Base-by-base conservation (phyloP, 2,329 filamentous ascomycete genomes). In the Verruconis gallopava region DNA sequence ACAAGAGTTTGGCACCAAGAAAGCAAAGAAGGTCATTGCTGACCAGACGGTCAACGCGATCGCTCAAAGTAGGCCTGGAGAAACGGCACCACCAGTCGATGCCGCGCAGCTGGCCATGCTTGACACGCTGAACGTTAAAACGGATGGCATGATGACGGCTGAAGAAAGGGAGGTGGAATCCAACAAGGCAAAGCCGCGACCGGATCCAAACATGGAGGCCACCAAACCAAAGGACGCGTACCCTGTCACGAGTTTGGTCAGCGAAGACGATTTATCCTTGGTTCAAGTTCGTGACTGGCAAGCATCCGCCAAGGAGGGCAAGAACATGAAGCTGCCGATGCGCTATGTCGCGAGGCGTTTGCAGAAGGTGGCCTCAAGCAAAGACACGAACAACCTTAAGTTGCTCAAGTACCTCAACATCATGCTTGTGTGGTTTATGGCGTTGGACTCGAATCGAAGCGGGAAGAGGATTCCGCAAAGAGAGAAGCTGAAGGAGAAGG, bases 1-100 rank as follows among this genome's bases (percentile, higher is more conserved):
- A 32, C 72, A 82, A 51, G 77, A 80, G 21, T 93, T 93, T 53
- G 85, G 85, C 57, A 89, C 83, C 19, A 86, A 84, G 66, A 89
- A 88, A 62, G 81, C 84, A 17, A 81, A 79, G 68, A 89, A 88
- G 63, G 80, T 76, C 1, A 76, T 91, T 50, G 68, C 71, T 20
- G 73, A 78, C 43, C 69, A 73, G 48, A 76, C 77, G 2, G 71
- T 82, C 51, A 86, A 88, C 54, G 80, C 81, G 14, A 85, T 89
- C 50, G 63, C 53, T 25, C 55, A 56, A 20, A 54, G 38, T 46
- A 49, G 51, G 14, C 46, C 47, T 38, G 43, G 38, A 13, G 25
- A 50, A 47, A 33, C 61, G 33, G 60, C 66, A 33, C 56, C 58
- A 53, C 62, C 56, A 42, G 20, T 20, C 18, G 21, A 32, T 3